Percentiles rank a stretch among this genome's conserved stretches.
Conservation (phyloP, 148 eudicot species). For the Talinum fruticosum region DNA sequence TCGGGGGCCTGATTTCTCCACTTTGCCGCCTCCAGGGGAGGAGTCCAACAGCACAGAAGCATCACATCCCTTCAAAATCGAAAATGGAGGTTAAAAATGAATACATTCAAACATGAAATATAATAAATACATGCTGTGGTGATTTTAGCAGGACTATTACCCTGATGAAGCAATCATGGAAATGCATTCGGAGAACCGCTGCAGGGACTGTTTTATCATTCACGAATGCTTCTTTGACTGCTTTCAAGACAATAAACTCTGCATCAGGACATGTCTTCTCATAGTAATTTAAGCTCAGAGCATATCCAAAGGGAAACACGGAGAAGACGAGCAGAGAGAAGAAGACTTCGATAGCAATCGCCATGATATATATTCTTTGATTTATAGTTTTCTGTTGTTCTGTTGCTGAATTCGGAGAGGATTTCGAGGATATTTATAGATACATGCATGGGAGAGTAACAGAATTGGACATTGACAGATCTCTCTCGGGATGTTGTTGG, state of each 20-base stretch:
- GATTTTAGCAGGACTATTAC: conserved; percentile 25
- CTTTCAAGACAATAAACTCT: conserved; percentile 42
- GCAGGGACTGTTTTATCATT: conserved; percentile 72
- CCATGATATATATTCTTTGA: conserved; percentile 34
- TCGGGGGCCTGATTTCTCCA: conserved; percentile 73
- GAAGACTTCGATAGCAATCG: conserved; percentile 26
- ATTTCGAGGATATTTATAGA: conserved; percentile 33
- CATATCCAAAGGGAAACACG: conserved; percentile 28
- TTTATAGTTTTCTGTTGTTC: not conserved
- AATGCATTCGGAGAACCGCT: conserved; percentile 79
- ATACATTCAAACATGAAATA: not conserved
- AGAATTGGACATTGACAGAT: conserved; percentile 25
- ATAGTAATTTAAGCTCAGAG: conserved; percentile 65
- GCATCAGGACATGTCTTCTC: conserved; percentile 59
- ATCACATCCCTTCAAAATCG: conserved; percentile 66
- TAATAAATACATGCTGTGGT: not conserved
- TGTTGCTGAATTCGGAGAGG: conserved; percentile 17
- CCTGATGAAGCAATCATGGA: conserved; percentile 91
- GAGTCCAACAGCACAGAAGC: conserved; percentile 76
- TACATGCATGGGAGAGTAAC: not conserved
- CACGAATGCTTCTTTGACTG: conserved; percentile 37
- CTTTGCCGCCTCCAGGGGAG: conserved; percentile 46
- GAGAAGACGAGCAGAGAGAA: conserved; percentile 36
- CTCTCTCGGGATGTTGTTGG: conserved; percentile 34
- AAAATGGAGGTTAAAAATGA: not conserved